Conservation (phyloP, 345 rosid species). For the Boechera divaricarpa region DNA sequence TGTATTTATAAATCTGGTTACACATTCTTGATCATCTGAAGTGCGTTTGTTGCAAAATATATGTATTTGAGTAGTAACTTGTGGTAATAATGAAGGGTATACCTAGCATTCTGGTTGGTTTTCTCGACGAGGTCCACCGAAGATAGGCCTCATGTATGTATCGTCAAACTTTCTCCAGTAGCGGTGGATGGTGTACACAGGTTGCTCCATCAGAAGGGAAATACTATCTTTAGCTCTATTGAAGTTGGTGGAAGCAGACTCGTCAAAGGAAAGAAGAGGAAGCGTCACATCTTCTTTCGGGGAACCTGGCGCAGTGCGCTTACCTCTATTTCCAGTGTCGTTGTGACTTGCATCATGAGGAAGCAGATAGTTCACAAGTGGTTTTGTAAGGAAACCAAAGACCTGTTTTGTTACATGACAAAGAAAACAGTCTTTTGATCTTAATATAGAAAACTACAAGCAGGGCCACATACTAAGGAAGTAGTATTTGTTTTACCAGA, state of each 20-base stretch:
- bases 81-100: not conserved
- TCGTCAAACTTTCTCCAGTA: slow-evolving; percentile 92
- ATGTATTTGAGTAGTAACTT: not conserved
- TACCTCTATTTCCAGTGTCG: slow-evolving; percentile 14
- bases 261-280: slow-evolving; percentile 74
- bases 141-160: slow-evolving; percentile 83
- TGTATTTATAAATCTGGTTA: not conserved
- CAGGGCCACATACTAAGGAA: slow-evolving; percentile 10
- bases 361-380: slow-evolving; percentile 62
- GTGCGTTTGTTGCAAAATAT: not conserved
- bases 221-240: slow-evolving; percentile 74
- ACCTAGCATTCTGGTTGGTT: slow-evolving; percentile 54
- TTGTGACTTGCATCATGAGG: slow-evolving; percentile 48
- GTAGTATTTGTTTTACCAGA: slow-evolving; percentile 52
- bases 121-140: slow-evolving; percentile 66
- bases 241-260: slow-evolving; percentile 68
- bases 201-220: slow-evolving; percentile 75
- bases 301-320: slow-evolving; percentile 46
- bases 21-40: not conserved
- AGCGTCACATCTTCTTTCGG: slow-evolving; percentile 61
- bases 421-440: not conserved
- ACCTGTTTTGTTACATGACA: slow-evolving; percentile 55
- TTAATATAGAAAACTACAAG: not conserved
- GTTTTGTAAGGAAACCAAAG: slow-evolving; percentile 86
- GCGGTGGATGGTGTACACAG: slow-evolving; percentile 75